phyloP scores from a whole-genome alignment of 441 rosid genomes.

The Euphorbia celastroides region DNA sequence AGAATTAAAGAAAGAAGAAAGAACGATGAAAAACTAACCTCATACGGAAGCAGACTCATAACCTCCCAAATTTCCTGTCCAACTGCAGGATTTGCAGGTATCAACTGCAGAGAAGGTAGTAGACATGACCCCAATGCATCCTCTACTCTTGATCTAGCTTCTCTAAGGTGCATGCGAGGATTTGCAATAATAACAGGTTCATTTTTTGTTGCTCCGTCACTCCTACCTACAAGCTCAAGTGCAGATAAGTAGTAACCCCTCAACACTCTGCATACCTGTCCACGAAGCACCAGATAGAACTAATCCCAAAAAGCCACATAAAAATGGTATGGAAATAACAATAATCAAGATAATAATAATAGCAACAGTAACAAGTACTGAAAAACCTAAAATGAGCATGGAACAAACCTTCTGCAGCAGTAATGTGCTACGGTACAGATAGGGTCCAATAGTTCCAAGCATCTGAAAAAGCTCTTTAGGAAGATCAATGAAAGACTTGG shows the following conservation, averaged over 20 bases:
- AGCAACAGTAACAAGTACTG: not conserved
- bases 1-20: constrained; percentile 7
- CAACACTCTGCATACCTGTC: constrained; percentile 92
- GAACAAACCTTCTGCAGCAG: constrained; percentile 84
- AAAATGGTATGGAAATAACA: not conserved
- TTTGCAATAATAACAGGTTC: constrained; percentile 36
- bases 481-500: constrained; percentile 51
- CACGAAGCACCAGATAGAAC: constrained; percentile 21
- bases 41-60: constrained; percentile 95
- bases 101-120: constrained; percentile 91
- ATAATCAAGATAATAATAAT: no score
- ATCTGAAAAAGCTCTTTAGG: constrained; percentile 93
- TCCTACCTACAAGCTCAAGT: constrained; percentile 46
- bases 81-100: constrained; percentile 99
- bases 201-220: constrained; percentile 38
- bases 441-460: constrained; percentile 89
- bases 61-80: constrained; percentile 99
- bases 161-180: constrained; percentile 72
- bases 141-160: constrained; percentile 91
- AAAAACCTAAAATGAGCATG: constrained; percentile 13
- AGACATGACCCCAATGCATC: constrained; percentile 90
- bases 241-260: constrained; percentile 80
- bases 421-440: constrained; percentile 77
- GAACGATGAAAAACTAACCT: constrained; percentile 53
- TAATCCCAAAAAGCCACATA: constrained; percentile 6